phyloP scores from a whole-genome alignment of 805 yeast genomes.

The Middelhovenomyces tepae region DNA sequence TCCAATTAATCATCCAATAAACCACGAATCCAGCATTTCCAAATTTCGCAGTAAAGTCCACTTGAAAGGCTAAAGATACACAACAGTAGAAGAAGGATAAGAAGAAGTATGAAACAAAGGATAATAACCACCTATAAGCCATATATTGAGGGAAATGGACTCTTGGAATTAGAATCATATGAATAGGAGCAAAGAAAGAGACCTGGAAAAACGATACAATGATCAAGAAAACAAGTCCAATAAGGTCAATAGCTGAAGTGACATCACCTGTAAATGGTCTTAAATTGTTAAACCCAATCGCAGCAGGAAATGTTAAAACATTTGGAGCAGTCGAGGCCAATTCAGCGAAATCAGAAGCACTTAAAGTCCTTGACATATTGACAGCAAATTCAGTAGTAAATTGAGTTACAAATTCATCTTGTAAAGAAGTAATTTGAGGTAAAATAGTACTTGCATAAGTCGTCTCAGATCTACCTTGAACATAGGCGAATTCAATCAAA shows the following conservation, averaged over 20 bases:
- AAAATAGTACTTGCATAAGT: constrained; percentile 39
- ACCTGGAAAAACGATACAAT: constrained; percentile 67
- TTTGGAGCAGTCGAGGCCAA: constrained; percentile 20
- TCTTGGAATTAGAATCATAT: constrained; percentile 3
- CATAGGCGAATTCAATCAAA: constrained; percentile 40
- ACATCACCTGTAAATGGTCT: constrained; percentile 37
- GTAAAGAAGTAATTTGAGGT: constrained; percentile 32
- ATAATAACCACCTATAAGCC: constrained; percentile 13
- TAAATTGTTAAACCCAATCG: constrained; percentile 34
- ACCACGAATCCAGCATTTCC: constrained; percentile 66
- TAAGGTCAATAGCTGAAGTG: constrained; percentile 35
- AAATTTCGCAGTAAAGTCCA: constrained; percentile 47
- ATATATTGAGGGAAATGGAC: constrained; percentile 3
- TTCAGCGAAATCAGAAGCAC: constrained; percentile 20
- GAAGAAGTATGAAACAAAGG: constrained; percentile 26
- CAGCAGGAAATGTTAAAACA: constrained; percentile 29
- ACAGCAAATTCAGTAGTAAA: neutral
- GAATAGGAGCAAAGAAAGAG: constrained; percentile 17
- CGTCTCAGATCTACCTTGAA: constrained; percentile 55
- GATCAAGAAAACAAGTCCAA: constrained; percentile 65
- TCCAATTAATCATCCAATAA: constrained; percentile 58
- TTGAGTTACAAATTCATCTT: neutral
- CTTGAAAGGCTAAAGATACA: constrained; percentile 61
- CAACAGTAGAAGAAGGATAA: constrained; percentile 50
- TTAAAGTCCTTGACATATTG: constrained; percentile 13